phyloP scores from a whole-genome alignment of 2,329 filamentous ascomycete species.

The Pseudogymnoascus sp. region DNA sequence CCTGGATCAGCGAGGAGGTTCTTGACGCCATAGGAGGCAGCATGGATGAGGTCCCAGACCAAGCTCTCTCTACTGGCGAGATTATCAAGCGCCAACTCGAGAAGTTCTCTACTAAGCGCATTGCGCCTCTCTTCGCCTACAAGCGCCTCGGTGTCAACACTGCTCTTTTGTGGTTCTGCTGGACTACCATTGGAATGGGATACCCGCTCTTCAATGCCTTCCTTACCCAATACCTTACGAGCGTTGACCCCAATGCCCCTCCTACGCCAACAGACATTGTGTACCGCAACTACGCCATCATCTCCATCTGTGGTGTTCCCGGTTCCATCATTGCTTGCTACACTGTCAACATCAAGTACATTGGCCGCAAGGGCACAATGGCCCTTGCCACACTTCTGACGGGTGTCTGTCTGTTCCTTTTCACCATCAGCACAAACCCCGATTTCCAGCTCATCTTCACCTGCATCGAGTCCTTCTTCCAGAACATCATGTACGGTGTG shows the following conservation, averaged over 20 bases:
- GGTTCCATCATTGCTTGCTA: slow-evolving; percentile 69
- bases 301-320: slow-evolving; percentile 67
- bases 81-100: slow-evolving; percentile 40
- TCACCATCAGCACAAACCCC: slow-evolving; percentile 49
- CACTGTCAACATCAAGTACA: slow-evolving; percentile 58
- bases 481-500: slow-evolving; percentile 72
- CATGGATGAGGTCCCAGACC: slow-evolving; percentile 10
- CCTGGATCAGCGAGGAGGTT: slow-evolving; percentile 69
- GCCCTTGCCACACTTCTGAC: slow-evolving; percentile 60
- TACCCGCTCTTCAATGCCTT: slow-evolving; percentile 88
- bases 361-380: slow-evolving; percentile 67
- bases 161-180: slow-evolving; percentile 65
- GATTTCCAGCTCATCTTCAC: slow-evolving; percentile 56
- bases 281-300: slow-evolving; percentile 80
- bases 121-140: slow-evolving; percentile 57
- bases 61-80: slow-evolving; percentile 15
- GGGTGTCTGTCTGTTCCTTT: slow-evolving; percentile 61
- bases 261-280: slow-evolving; percentile 39
- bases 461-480: slow-evolving; percentile 62
- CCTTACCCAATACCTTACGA: slow-evolving; percentile 75
- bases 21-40: slow-evolving; percentile 48
- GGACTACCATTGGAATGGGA: slow-evolving; percentile 76
- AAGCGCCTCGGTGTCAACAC: slow-evolving; percentile 47
- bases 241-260: slow-evolving; percentile 36
- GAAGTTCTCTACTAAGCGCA: slow-evolving; percentile 59